Evolutionary conservation across 2,329 filamentous ascomycete species (phyloP).

Genomic region (Cladosporium sp.): DNA sequence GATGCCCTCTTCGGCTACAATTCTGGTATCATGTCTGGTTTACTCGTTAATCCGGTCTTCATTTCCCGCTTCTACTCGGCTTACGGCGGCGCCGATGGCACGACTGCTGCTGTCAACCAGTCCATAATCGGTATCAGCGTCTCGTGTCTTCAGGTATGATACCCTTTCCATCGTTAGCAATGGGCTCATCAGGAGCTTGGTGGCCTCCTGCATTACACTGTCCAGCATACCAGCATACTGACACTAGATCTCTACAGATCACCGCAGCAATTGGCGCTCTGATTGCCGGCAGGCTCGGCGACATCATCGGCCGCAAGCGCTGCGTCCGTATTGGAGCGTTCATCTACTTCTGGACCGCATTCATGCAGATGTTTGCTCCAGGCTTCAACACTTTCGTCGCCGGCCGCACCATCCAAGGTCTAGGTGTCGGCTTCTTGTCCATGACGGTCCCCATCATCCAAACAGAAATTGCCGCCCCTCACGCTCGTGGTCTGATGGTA

Average conservation of each 20-base stretch:
- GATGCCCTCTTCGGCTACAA: conserved; percentile 42
- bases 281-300: conserved; percentile 76
- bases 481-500: conserved; percentile 87
- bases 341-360: conserved; percentile 46
- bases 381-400: conserved; percentile 75
- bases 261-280: conserved; percentile 86
- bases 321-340: conserved; percentile 61
- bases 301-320: conserved; percentile 77
- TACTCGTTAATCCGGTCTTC: conserved; percentile 39
- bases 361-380: conserved; percentile 70
- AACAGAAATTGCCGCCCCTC: conserved; percentile 68
- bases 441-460: conserved; percentile 47
- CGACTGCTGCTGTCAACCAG: conserved; percentile 30
- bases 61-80: conserved; percentile 38
- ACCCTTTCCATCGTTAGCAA: no score
- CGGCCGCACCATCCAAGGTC: conserved; percentile 41
- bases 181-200: no score
- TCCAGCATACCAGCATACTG: no score
- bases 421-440: conserved; percentile 41
- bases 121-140: conserved; percentile 79
- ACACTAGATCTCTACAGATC: conserved; percentile 51
- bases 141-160: conserved; percentile 60
- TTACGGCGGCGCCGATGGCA: conserved; percentile 36
- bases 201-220: no score
- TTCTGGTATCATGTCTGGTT: conserved; percentile 39